Conservation (phyloP, 345 rosid species). For the Ailanthus altissimus region DNA sequence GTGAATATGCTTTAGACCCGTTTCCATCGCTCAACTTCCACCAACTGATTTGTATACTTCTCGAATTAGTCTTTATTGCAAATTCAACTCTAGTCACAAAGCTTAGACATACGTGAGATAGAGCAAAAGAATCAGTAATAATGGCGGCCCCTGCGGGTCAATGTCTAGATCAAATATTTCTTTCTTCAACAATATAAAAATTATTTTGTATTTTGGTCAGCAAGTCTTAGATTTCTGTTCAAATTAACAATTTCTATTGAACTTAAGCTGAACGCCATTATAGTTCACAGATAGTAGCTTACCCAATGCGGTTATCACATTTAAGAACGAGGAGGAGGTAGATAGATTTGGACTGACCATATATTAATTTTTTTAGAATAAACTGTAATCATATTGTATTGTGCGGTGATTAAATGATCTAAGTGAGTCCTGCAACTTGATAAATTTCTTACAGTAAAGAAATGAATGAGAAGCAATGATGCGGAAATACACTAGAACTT, state of each 20-base stretch:
- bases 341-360: slow-evolving; percentile 8
- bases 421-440: neutral
- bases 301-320: slow-evolving; percentile 30
- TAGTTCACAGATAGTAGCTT: slow-evolving; percentile 39
- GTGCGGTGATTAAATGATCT: slow-evolving; percentile 9
- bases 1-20: slow-evolving; percentile 28
- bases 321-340: slow-evolving; percentile 35
- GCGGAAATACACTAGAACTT: neutral
- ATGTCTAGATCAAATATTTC: neutral
- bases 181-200: too few species aligned
- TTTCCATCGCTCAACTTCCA: slow-evolving; percentile 45
- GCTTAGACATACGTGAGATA: neutral
- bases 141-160: neutral
- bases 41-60: slow-evolving; percentile 28
- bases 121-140: neutral
- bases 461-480: neutral
- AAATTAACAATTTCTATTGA: neutral
- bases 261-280: slow-evolving; percentile 24
- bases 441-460: neutral
- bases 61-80: slow-evolving; percentile 28
- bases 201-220: neutral
- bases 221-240: neutral
- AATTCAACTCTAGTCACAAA: neutral
- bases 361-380: neutral
- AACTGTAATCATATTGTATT: neutral